These are phyloP conservation scores for Suillus sp. DNA, from an alignment of 768 basidiomycete species.

Conservation along the genomic window DNA sequence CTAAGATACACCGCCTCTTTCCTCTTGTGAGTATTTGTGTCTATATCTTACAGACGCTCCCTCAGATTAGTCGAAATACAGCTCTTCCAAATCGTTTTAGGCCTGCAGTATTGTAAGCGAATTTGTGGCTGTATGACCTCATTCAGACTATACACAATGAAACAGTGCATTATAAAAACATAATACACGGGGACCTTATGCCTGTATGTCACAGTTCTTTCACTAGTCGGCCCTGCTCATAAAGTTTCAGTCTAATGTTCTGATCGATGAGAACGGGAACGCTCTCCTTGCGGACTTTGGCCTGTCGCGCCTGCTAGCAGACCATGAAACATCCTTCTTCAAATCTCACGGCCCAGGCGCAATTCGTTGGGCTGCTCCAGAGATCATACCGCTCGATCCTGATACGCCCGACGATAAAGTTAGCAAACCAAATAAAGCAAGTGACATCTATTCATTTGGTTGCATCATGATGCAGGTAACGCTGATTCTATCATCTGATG, in stretches of 20 bases:
- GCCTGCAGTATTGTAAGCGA: slow-evolving; percentile 14
- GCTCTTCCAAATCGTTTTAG: slow-evolving; percentile 8
- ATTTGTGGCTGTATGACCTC: no score
- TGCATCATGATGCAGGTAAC: slow-evolving; percentile 10
- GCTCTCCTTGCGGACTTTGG: slow-evolving; percentile 9
- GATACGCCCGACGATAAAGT: background rate
- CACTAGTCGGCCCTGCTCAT: background rate
- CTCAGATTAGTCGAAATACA: background rate
- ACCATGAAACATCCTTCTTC: slow-evolving; percentile 6
- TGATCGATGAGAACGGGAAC: background rate
- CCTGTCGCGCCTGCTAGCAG: background rate
- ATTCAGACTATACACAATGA: background rate
- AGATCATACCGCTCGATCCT: background rate
- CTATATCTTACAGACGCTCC: background rate
- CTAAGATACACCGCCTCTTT: slow-evolving; percentile 13
- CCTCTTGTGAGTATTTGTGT: slow-evolving; percentile 18
- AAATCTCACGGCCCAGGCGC: background rate
- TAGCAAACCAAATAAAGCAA: background rate
- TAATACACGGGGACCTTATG: slow-evolving; percentile 8
- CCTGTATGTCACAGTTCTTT: background rate
- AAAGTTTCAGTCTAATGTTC: background rate
- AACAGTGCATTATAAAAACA: background rate
- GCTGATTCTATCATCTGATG: background rate
- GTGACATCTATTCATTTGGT: slow-evolving; percentile 12
- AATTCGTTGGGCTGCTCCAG: slow-evolving; percentile 5